Evolutionary conservation across 345 rosid genomes (phyloP), one percentile per base, ranked within the genome.

Genomic region (Pugionium cornutum): DNA sequence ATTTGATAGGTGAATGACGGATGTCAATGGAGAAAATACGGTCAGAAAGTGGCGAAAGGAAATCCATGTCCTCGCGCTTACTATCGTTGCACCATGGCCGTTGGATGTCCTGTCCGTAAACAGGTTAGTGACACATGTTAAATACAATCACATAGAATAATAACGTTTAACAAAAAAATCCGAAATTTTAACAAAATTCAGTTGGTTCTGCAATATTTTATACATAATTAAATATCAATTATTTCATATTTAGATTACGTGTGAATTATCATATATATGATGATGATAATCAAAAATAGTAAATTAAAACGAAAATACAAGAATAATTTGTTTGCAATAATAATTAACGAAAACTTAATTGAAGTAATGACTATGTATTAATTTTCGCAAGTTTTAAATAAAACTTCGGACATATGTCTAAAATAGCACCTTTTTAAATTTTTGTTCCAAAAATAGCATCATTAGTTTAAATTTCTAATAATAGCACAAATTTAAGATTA

Each of bases 11-110:
- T 83, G 18, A 79, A 76, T 29, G 96, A 89, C 45, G 96, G 96
- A 6, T 89, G 96, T 43, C 92, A 89, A 69, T 89, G 96, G 96
- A 79, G 96, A 64, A 89, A 89, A 58, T 89, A 89, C 28, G 96
- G 96, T 11, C 96, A 89, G 29, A 89, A 89, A 62, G 75, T 82
- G 82, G 96, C 92, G 3, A 89, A 89, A 74, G 88, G 90, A 3
- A 89, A 89, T 53, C 96, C 92, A 11, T 86, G 96, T 61, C 96
- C 96, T 40, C 84, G 96, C 4, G 92, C 92, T 64, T 89, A 89
- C 56, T 89, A 89, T 59, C 83, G 96, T 36, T 89, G 96, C 76
- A 89, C 88, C 63, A 86, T 89, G 96, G 88, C 90, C 4, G 73
- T 80, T 10, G 96, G 90, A 49, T 89, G 92, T 52, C 96, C 96